Conservation (phyloP, 2,329 filamentous ascomycete species). For the Curvularia sp. region DNA sequence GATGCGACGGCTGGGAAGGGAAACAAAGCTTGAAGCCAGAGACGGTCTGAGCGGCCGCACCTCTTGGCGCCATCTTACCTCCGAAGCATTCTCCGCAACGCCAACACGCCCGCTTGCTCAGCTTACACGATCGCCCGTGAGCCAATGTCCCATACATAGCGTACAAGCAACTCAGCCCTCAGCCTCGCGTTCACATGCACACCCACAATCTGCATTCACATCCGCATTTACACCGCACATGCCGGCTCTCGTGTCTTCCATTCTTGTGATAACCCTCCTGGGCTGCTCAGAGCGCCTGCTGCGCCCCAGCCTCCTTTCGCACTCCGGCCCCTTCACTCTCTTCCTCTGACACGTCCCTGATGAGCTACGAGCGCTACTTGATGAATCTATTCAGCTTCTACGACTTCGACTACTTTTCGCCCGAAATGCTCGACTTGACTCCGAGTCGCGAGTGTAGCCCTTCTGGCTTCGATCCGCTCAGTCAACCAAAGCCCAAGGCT, state of each 20-base stretch:
- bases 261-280: constrained; percentile 4
- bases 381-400: constrained; percentile 31
- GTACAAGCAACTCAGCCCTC: neutral
- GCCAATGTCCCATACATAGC: neutral
- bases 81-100: constrained; percentile 22
- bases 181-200: neutral
- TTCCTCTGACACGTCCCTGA: constrained; percentile 8
- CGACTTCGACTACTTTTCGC: constrained; percentile 33
- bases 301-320: constrained; percentile 11
- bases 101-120: constrained; percentile 1
- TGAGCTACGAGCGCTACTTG: constrained; percentile 21
- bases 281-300: neutral
- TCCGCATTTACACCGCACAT: neutral
- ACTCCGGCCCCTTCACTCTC: neutral
- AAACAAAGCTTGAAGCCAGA: constrained; percentile 25
- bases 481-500: constrained; percentile 24
- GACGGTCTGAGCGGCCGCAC: constrained; percentile 13
- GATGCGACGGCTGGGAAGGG: constrained; percentile 2
- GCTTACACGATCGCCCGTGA: neutral
- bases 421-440: constrained; percentile 24
- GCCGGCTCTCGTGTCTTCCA: constrained; percentile 1
- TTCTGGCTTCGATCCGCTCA: constrained; percentile 27
- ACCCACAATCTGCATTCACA: neutral
- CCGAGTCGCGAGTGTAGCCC: constrained; percentile 39
- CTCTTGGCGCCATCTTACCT: constrained; percentile 21